These are phyloP conservation scores for Fomes fomentarius DNA, from an alignment of 1,284 basidiomycete genomes.

Conservation along the genomic window DNA sequence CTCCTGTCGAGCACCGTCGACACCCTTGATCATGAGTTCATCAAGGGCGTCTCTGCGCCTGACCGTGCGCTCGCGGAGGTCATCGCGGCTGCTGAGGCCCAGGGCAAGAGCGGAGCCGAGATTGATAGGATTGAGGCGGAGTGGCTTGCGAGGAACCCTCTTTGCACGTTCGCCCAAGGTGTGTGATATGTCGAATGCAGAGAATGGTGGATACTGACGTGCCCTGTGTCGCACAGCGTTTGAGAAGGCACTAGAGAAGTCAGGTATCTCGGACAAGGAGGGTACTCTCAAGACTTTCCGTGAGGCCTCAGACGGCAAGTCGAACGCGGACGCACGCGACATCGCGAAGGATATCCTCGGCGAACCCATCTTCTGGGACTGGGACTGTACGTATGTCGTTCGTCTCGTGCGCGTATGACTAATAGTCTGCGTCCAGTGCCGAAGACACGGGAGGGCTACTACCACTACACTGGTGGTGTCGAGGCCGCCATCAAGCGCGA, in stretches of 20 bases:
- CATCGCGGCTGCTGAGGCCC: slow-evolving; percentile 73
- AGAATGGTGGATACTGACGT: background rate
- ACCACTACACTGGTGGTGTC: slow-evolving; percentile 86
- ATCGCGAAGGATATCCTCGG: slow-evolving; percentile 78
- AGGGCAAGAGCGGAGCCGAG: slow-evolving; percentile 69
- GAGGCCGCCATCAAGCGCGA: slow-evolving; percentile 85
- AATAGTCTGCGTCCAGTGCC: no score
- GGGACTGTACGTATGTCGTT: slow-evolving; percentile 66
- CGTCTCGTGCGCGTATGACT: background rate
- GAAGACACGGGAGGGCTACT: slow-evolving; percentile 90
- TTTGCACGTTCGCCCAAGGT: slow-evolving; percentile 89
- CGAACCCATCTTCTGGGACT: slow-evolving; percentile 80
- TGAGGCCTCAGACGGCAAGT: slow-evolving; percentile 64
- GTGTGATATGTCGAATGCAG: slow-evolving; percentile 15
- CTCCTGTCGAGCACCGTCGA: slow-evolving; percentile 88
- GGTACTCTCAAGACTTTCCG: slow-evolving; percentile 64
- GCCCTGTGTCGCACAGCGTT: slow-evolving; percentile 49
- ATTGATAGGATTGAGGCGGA: slow-evolving; percentile 78
- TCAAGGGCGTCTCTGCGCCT: slow-evolving; percentile 68
- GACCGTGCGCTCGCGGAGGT: slow-evolving; percentile 72
- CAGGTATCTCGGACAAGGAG: slow-evolving; percentile 54
- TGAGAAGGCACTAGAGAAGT: slow-evolving; percentile 54
- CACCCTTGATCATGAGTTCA: slow-evolving; percentile 73
- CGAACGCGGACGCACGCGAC: slow-evolving; percentile 73
- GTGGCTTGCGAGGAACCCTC: slow-evolving; percentile 74